A percentile compares a stretch with the other conserved stretches of the same genome.
phyloP scores from a whole-genome alignment of 2,329 filamentous ascomycete genomes.

The Graphilbum fragrans region DNA sequence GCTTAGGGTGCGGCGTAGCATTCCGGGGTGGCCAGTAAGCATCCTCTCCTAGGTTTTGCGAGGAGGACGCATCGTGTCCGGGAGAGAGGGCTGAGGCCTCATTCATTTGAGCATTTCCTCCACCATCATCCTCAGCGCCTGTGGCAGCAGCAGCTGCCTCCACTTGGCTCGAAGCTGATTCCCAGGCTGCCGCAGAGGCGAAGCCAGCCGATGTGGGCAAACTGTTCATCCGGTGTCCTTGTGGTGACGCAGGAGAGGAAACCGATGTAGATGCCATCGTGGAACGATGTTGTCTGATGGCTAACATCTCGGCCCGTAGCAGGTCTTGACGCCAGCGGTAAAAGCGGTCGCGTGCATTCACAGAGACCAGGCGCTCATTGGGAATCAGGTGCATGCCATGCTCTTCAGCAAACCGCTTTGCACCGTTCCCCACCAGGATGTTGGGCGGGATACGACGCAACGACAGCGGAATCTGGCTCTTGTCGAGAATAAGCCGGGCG shows the following conservation, averaged over 20 bases:
- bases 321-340: conserved; percentile 68
- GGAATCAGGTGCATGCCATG: conserved; percentile 63
- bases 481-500: conserved; percentile 71
- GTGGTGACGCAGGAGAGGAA: not conserved
- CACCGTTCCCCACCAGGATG: conserved; percentile 75
- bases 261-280: not conserved
- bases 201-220: not conserved
- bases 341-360: conserved; percentile 67
- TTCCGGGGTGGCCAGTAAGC: not conserved
- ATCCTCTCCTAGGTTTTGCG: too few species aligned
- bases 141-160: not conserved
- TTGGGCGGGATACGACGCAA: conserved; percentile 87
- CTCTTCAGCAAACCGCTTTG: conserved; percentile 72
- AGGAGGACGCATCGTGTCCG: too few species aligned
- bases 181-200: not conserved
- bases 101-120: not conserved
- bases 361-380: conserved; percentile 69
- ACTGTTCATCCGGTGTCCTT: too few species aligned
- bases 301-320: conserved; percentile 20
- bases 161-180: not conserved
- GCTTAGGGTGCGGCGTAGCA: conserved; percentile 4
- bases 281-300: conserved; percentile 6
- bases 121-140: not conserved
- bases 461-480: conserved; percentile 63
- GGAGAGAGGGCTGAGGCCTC: too few species aligned